Base-by-base conservation (phyloP, 805 yeast species). In the Blastobotrys peoriensis region DNA sequence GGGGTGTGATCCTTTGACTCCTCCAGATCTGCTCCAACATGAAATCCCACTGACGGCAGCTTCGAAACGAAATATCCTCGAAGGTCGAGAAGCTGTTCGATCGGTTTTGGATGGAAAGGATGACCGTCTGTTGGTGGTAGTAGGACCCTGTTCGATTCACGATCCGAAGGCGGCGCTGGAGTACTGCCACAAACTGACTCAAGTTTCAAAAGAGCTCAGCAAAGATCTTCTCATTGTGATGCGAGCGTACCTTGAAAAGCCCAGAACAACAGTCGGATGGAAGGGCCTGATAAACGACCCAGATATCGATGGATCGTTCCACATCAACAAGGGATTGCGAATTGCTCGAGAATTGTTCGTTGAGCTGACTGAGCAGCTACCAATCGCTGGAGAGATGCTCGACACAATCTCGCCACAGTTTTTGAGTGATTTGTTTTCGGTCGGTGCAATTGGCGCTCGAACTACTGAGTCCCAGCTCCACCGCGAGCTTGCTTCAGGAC, bases 181-280 rank as follows among this genome's bases (percentile, higher is more conserved):
- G 53, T 93, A 91, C 70, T 86, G 91, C 57, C 69, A 73, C 28
- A 71, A 79, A 57, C 75, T 91, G 46, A 66, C 76, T 36, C 71
- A 70, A 44, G 62, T 82, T 30, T 68, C 83, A 36, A 78, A 78
- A 45, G 73, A 79, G 60, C 71, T 84, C 51, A 73, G 81, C 52
- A 79, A 76, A 39, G 96, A 91, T 55, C 73, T 93, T 48, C 77
- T 81, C 46, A 81, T 93, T 47, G 82, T 93, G 50, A 93, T 93
- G 98, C 81, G 98, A 70, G 98, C 98, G 3, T 93, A 93, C 71
- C 74, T 93, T 60, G 98, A 91, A 66, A 91, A 91, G 69, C 98
- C 98, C 57, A 81, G 98, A 69, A 91, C 98, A 41, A 91, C 98
- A 22, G 98, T 93, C 38, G 98, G 98, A 48, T 91, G 98, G 98